Base-by-base conservation (phyloP, 768 basidiomycete genomes). In the Rhodotorula babjevae region DNA sequence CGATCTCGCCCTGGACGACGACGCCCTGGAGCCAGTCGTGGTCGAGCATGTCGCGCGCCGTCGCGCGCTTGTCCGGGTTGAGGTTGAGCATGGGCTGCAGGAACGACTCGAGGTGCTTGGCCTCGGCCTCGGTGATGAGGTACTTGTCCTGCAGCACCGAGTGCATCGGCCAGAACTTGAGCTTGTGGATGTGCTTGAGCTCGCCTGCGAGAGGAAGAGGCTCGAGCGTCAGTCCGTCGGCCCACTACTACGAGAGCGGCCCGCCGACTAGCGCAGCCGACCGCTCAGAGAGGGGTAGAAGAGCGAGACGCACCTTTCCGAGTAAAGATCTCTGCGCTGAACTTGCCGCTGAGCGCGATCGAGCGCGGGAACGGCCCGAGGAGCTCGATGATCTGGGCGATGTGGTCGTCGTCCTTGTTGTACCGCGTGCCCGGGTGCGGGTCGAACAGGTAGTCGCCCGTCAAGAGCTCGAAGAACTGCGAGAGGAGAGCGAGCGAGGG, bases 391-490 rank as follows among this genome's bases (percentile, higher is more conserved):
- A 98, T 92, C 83, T 99, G 96, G 7, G 96, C 95, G 71, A 98
- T 92, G 79, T 99, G 79, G 66, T 97, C 95, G 80, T 94, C 93
- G 81, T 95, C 92, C 81, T 98, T 98, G 83, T 89, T 91, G 80
- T 96, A 97, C 55, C 93, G 88, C 61, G 91, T 89, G 5, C 95
- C 95, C 2, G 91, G 90, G 31, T 93, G 93, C 0, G 95, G 95
- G 80, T 98, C 96, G 80, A 99, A 99, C 50, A 99, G 86, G 82
- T 98, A 99, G 81, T 98, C 95, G 31, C 96, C 95, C 29, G 95
- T 95, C 63, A 79, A 62, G 74, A 98, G 87, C 55, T 98, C 87
- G 80, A 98, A 95, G 80, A 99, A 99, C 89, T 89, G 74, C 61
- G 40, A 36, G 36, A 4, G 36, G 36, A 36, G 36, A 36, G 36